Evolutionary conservation across 2,329 filamentous ascomycete species (phyloP).

Genomic region (Calonectria ilicicola): DNA sequence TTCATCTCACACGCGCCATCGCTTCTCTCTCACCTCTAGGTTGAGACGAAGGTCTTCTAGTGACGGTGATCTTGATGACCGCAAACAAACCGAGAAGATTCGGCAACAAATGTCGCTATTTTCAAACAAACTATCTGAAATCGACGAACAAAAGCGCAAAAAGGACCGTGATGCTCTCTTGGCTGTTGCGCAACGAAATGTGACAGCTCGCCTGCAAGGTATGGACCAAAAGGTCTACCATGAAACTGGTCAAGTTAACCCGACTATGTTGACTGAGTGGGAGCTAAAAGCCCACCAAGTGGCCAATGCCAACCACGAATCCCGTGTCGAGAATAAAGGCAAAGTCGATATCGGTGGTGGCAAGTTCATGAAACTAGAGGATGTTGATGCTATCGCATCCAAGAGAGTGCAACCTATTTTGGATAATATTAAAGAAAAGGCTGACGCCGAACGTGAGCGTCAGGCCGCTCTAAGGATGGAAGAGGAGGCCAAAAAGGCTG

Average conservation of each 20-base stretch:
- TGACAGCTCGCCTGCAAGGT: conserved; percentile 79
- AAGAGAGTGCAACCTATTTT: conserved; percentile 84
- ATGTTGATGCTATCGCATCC: conserved; percentile 83
- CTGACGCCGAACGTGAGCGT: conserved; percentile 77
- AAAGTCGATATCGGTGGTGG: conserved; percentile 82
- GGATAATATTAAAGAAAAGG: conserved; percentile 85
- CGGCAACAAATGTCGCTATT: conserved; percentile 84
- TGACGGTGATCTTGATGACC: conserved; percentile 74
- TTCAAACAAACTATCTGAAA: conserved; percentile 73
- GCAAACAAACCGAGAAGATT: conserved; percentile 77
- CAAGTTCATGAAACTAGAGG: conserved; percentile 80
- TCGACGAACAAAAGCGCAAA: conserved; percentile 80
- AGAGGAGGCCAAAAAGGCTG: conserved; percentile 67
- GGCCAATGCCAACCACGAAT: conserved; percentile 73
- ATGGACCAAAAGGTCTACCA: conserved; percentile 86
- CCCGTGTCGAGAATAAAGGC: conserved; percentile 65
- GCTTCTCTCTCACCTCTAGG: conserved; percentile 66
- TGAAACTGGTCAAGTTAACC: conserved; percentile 79
- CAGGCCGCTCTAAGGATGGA: conserved; percentile 74
- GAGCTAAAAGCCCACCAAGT: conserved; percentile 79
- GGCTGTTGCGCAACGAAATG: conserved; percentile 85
- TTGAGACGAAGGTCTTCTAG: conserved; percentile 75
- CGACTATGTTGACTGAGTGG: conserved; percentile 80
- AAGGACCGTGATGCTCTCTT: conserved; percentile 81
- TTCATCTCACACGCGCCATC: conserved; percentile 51